Conservation (phyloP, 2,329 filamentous ascomycete species). For the Cordyceps militaris region DNA sequence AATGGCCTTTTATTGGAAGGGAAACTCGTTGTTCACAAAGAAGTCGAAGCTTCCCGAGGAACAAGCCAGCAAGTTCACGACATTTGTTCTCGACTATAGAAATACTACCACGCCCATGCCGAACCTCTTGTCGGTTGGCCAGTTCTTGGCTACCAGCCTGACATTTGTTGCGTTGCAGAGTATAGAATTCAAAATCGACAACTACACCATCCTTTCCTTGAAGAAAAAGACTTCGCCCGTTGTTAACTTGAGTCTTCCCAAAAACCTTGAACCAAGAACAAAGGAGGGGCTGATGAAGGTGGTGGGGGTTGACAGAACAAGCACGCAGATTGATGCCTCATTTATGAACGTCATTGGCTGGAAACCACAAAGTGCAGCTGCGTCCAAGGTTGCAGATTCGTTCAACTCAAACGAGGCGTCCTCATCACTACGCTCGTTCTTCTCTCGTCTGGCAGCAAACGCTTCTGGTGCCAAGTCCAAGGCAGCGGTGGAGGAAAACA, state of each 20-base stretch:
- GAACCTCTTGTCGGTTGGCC: conserved; percentile 75
- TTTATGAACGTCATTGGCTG: conserved; percentile 87
- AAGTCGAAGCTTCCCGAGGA: conserved; percentile 66
- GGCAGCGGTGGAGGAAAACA: conserved; percentile 54
- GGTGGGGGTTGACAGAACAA: conserved; percentile 70
- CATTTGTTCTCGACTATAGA: conserved; percentile 91
- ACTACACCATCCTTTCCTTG: conserved; percentile 71
- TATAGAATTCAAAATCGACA: conserved; percentile 87
- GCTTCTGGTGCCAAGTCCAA: conserved; percentile 49
- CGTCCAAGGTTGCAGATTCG: conserved; percentile 38
- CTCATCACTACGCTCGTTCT: conserved; percentile 71
- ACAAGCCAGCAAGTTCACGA: conserved; percentile 64
- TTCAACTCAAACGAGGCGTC: conserved; percentile 45
- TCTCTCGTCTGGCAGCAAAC: conserved; percentile 63
- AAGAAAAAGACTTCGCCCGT: conserved; percentile 81
- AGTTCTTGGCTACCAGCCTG: conserved; percentile 90
- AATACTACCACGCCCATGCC: conserved; percentile 83
- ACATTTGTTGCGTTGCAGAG: conserved; percentile 87
- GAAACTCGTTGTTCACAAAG: conserved; percentile 92
- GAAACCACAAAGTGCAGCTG: conserved; percentile 50
- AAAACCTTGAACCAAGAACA: conserved; percentile 73
- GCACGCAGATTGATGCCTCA: conserved; percentile 82
- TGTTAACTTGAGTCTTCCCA: conserved; percentile 63
- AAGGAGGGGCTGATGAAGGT: conserved; percentile 87
- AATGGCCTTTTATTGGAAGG: conserved; percentile 99